Evolutionary conservation across 371 early-diverging fungal genomes (phyloP), one percentile per base, ranked within the genome.

Genomic region (Rhizomucor miehei): DNA sequence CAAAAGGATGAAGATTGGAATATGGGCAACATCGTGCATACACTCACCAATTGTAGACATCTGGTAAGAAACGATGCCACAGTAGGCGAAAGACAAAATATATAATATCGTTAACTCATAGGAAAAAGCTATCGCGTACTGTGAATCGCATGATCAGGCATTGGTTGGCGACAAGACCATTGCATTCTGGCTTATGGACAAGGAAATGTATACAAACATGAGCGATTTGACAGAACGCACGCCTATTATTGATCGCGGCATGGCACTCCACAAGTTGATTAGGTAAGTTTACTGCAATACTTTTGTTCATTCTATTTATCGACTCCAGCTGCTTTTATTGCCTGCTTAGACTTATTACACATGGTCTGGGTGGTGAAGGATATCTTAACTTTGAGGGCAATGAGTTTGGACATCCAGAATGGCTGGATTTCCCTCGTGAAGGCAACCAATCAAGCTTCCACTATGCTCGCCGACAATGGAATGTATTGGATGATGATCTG

Each of bases 181-280:
- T 36, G 98, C 97, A 1, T 97, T 97, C 71, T 97, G 98, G 98
- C 71, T 97, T 45, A 97, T 97, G 98, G 98, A 97, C 74, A 91
- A 90, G 77, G 97, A 97, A 71, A 97, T 97, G 98, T 97, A 97
- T 69, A 87, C 86, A 19, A 69, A 88, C 70, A 97, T 97, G 98
- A 91, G 91, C 44, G 89, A 88, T 53, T 47, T 90, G 39, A 82
- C 88, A 1, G 81, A 82, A 20, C 63, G 86, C 44, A 95, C 98
- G 11, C 90, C 95, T 5, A 81, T 91, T 16, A 91, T 97, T 66
- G 95, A 95, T 65, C 90, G 98, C 48, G 98, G 98, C 36, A 65
- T 97, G 44, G 83, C 95, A 14, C 66, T 97, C 59, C 98, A 97
- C 76, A 97, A 97, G 73, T 85, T 97, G 90, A 96, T 96, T 61